A percentile compares a stretch with the other conserved stretches of the same genome.
These are phyloP conservation scores for Avena insularis DNA, from an alignment of 176 grass and related monocot genomes.

Conservation along the genomic window DNA sequence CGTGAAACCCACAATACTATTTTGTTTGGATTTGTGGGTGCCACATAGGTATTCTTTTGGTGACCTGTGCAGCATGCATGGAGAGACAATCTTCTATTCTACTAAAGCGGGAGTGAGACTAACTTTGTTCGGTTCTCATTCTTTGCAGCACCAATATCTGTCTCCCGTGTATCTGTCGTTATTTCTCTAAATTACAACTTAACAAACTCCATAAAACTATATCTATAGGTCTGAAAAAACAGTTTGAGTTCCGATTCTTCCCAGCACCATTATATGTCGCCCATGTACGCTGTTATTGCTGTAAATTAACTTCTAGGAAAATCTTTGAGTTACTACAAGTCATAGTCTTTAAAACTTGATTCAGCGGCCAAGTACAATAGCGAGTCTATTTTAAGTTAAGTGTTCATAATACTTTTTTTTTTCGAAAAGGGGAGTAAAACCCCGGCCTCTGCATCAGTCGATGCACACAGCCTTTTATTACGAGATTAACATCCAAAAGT, in stretches of 20 bases:
- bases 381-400: slow-evolving; percentile 2
- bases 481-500: too few species aligned
- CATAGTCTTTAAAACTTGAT: slow-evolving; percentile 4
- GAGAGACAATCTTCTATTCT: slow-evolving; percentile 53
- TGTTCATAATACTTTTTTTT: neutral
- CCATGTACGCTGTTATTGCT: neutral
- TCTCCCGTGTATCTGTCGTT: slow-evolving; percentile 1
- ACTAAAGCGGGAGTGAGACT: slow-evolving; percentile 42
- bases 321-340: neutral
- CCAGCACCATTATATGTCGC: neutral
- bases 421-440: too few species aligned
- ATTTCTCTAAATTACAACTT: neutral
- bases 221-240: neutral
- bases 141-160: slow-evolving; percentile 16
- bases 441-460: too few species aligned
- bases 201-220: neutral
- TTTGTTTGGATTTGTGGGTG: slow-evolving; percentile 34
- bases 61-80: slow-evolving; percentile 41
- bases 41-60: slow-evolving; percentile 15
- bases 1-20: slow-evolving; percentile 11
- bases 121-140: slow-evolving; percentile 31
- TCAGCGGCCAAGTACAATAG: neutral
- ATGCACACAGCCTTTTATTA: too few species aligned
- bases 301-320: neutral
- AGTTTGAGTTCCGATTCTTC: neutral